These are phyloP conservation scores for Cardamine occulta DNA, from an alignment of 345 rosid genomes.

Conservation along the genomic window DNA sequence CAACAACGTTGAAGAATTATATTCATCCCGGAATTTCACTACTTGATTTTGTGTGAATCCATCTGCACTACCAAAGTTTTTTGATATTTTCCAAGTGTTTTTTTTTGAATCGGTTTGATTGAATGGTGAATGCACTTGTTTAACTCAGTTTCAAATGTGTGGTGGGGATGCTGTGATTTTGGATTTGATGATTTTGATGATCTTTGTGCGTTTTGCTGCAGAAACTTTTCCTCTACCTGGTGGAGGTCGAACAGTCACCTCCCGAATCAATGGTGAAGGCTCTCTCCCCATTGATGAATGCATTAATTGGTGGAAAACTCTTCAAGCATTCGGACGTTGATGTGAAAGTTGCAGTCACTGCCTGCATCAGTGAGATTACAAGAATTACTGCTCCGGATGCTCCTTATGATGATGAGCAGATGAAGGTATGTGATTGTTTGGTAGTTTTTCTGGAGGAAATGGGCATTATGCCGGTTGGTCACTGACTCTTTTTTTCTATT, in stretches of 20 bases:
- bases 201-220: conserved; percentile 43
- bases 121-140: neutral
- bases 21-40: neutral
- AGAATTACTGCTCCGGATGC: conserved; percentile 99
- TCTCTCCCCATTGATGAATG: conserved; percentile 70
- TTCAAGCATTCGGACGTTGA: conserved; percentile 74
- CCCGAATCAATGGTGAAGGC: conserved; percentile 65
- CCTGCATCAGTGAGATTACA: conserved; percentile 96
- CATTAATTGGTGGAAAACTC: conserved; percentile 67
- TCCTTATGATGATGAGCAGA: conserved; percentile 86
- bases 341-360: conserved; percentile 88
- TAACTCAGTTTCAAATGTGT: neutral
- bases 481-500: conserved; percentile 22
- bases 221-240: conserved; percentile 67
- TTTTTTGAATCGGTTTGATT: neutral
- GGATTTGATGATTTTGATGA: conserved; percentile 14
- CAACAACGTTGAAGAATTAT: neutral
- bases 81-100: neutral
- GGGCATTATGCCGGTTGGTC: neutral
- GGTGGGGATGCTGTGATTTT: neutral
- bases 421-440: conserved; percentile 63
- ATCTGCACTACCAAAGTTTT: neutral
- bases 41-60: neutral
- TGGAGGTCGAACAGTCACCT: conserved; percentile 91
- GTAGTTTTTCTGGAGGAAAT: neutral